Percentiles rank a stretch among this genome's conserved stretches.
These are phyloP conservation scores for Lasiosphaeria miniovina DNA, from an alignment of 495 filamentous ascomycete species.

Conservation along the genomic window DNA sequence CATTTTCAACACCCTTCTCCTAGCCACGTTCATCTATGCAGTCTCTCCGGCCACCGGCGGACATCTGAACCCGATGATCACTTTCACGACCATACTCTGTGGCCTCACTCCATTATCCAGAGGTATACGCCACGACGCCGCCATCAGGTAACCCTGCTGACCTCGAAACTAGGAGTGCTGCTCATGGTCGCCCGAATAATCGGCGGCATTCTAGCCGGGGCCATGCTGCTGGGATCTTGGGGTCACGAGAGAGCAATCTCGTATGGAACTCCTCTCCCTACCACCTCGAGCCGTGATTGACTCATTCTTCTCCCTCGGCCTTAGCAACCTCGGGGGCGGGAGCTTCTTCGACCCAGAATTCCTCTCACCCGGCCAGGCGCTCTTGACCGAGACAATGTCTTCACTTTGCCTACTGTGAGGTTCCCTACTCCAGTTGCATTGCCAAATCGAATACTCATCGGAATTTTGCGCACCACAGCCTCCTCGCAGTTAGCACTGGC, in stretches of 20 bases:
- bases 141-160: background rate
- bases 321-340: conserved; percentile 27
- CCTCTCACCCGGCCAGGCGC: conserved; percentile 31
- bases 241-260: conserved; percentile 25
- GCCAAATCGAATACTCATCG: background rate
- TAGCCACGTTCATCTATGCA: conserved; percentile 50
- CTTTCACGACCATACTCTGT: conserved; percentile 48
- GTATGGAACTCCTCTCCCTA: conserved; percentile 10
- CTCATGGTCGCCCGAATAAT: conserved; percentile 45
- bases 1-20: conserved; percentile 45
- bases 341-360: conserved; percentile 29
- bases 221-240: conserved; percentile 34
- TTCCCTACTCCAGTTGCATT: conserved; percentile 1
- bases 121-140: conserved; percentile 17
- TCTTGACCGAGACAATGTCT: conserved; percentile 45
- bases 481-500: conserved; percentile 50
- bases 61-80: conserved; percentile 53
- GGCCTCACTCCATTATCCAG: conserved; percentile 49
- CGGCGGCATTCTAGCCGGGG: conserved; percentile 46
- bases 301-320: background rate
- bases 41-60: conserved; percentile 50
- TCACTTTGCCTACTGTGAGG: conserved; percentile 39
- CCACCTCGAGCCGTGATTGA: background rate
- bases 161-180: conserved; percentile 25
- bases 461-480: conserved; percentile 10